Base-by-base conservation (phyloP, 1,284 basidiomycete species). In the Vanrija pseudolonga region DNA sequence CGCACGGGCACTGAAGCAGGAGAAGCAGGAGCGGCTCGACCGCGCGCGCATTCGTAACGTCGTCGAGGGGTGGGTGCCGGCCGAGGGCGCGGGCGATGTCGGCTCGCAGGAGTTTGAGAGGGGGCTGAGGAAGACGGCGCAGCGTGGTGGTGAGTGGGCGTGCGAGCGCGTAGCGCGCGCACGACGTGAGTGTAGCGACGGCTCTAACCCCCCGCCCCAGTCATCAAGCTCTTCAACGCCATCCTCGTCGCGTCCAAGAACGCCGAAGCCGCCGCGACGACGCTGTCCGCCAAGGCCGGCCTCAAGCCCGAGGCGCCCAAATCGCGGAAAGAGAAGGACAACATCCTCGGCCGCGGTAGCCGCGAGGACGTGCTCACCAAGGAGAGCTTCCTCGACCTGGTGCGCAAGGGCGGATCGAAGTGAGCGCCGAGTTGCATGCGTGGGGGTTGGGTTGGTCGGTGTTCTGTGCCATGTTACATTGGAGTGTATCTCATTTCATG, bases 141-240 rank as follows among this genome's bases (percentile, higher is more conserved):
- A 78, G 61, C 60, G 73, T 39, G 76, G 76, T 67, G 76, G 76
- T 77, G 51, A 72, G 76, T 74, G 32, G 6, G 39, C 15, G 12
- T 40, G 19, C n/a, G 4, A 32, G 28, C 9, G 14, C n/a, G n/a
- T n/a, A 14, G 12, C 9, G 32, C 32, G 12, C 4, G 32, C 4
- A 4, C 12, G 32, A 3, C 11, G 26, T 6, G 11, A 12, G 32
- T 5, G n/a, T n/a, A n/a, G n/a, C n/a, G n/a, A 15, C 14, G 12
- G 3, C 15, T 15, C 46, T 23, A 6, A n/a, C 46, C 8, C 14
- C 17, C n/a, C n/a, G n/a, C n/a, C 19, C 2, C 57, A 77, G 76
- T 78, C 23, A 74, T 78, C 71, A 77, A 77, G 49, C 71, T 78
- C 19, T 78, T 78, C 69, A 78, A 78, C 58, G 76, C 76, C 8